Conservation (phyloP, 768 basidiomycete species). For the Dentipellis fragilis region DNA sequence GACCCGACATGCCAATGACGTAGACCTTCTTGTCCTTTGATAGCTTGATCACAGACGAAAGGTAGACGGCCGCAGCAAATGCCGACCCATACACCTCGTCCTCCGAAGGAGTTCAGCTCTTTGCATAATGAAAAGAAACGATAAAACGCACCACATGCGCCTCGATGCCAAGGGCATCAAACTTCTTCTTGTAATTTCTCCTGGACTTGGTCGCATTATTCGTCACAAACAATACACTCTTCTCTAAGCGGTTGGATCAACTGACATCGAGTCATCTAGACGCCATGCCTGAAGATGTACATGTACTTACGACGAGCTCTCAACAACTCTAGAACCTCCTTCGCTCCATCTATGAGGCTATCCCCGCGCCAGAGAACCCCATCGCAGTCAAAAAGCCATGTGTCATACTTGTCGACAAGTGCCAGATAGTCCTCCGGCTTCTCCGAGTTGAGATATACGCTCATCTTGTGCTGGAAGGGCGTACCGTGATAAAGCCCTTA, state of each 20-base stretch:
- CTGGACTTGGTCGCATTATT: conserved; percentile 97
- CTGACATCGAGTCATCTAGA: conserved; percentile 1
- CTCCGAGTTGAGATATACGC: conserved; percentile 9
- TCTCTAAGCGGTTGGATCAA: conserved; percentile 7
- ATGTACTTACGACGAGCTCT: conserved; percentile 55
- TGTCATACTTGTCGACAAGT: conserved; percentile 62
- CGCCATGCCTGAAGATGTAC: conserved; percentile 1
- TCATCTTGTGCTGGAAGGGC: neutral
- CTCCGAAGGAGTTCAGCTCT: conserved; percentile 29
- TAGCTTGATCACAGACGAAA: conserved; percentile 82
- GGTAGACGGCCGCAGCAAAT: conserved; percentile 73
- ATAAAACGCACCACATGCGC: conserved; percentile 53
- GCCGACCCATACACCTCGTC: conserved; percentile 97
- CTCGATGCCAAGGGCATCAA: conserved; percentile 81
- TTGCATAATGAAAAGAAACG: neutral
- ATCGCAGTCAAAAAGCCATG: conserved; percentile 95
- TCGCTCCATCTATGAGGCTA: conserved; percentile 64
- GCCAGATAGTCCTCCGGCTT: conserved; percentile 22
- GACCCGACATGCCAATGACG: conserved; percentile 84
- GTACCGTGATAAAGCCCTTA: no score
- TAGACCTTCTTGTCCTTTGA: conserved; percentile 91
- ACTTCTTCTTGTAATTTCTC: conserved; percentile 78
- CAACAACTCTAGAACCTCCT: conserved; percentile 64
- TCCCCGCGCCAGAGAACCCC: conserved; percentile 91
- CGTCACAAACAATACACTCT: conserved; percentile 86